Evolutionary conservation across 2,329 filamentous ascomycete species (phyloP).

Genomic region (Decorospora gaudefroyi): DNA sequence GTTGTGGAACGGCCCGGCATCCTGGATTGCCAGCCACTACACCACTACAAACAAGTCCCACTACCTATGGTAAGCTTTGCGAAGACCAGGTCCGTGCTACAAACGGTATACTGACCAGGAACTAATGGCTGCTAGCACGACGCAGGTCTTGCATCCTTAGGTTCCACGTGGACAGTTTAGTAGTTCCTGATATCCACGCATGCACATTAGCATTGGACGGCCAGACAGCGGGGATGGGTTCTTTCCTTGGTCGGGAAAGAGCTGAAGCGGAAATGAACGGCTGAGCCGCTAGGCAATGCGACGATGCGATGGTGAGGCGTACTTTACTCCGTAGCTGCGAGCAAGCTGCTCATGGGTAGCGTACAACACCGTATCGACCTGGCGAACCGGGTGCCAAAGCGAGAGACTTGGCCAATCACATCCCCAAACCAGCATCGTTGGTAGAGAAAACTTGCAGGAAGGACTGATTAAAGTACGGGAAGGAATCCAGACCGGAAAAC

Average conservation of each 20-base stretch:
- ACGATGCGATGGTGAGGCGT: no score
- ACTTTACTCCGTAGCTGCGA: no score
- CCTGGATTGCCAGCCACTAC: not conserved
- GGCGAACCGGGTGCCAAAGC: conserved; percentile 17
- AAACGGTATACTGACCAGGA: not conserved
- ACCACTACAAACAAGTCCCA: not conserved
- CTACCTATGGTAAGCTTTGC: conserved; percentile 6
- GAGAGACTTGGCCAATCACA: not conserved
- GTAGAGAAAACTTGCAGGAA: not conserved
- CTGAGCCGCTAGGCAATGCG: no score
- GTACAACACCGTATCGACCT: no score
- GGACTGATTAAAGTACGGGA: not conserved
- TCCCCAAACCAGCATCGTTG: not conserved
- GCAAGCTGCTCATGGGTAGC: no score
- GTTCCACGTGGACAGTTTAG: conserved; percentile 2
- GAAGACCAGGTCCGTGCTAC: conserved; percentile 9
- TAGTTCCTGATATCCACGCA: no score
- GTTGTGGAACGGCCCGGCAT: conserved; percentile 16
- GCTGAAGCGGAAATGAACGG: no score
- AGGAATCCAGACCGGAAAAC: not conserved
- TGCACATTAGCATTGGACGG: no score
- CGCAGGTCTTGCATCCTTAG: not conserved
- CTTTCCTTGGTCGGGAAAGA: no score
- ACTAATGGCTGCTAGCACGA: not conserved
- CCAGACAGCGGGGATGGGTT: no score